phyloP scores from a whole-genome alignment of 2,329 filamentous ascomycete species.

The Penicillium decumbens region DNA sequence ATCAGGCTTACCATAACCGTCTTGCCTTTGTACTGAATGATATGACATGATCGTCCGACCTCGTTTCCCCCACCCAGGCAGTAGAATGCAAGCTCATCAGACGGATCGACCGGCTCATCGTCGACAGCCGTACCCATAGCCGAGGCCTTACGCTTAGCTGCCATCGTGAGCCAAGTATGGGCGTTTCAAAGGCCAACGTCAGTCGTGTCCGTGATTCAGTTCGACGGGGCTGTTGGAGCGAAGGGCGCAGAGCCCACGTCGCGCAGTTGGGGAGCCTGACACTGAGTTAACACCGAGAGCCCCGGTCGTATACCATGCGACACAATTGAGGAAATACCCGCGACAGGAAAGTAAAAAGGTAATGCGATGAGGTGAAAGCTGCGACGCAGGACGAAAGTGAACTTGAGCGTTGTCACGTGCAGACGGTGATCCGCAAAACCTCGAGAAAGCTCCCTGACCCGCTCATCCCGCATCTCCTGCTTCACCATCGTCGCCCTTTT shows the following conservation, averaged over 20 bases:
- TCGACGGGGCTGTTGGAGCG: background rate
- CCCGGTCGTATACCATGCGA: background rate
- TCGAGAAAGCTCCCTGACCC: constrained; percentile 20
- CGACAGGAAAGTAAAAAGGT: background rate
- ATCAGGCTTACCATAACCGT: constrained; percentile 78
- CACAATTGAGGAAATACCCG: background rate
- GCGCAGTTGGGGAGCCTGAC: background rate
- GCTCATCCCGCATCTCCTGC: constrained; percentile 14
- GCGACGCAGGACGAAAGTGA: constrained; percentile 5
- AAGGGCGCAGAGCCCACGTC: constrained; percentile 4
- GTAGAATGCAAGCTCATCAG: constrained; percentile 90
- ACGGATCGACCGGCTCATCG: constrained; percentile 85
- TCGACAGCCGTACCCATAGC: constrained; percentile 62
- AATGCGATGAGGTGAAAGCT: background rate
- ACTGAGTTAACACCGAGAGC: constrained; percentile 1
- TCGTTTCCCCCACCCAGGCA: constrained; percentile 94
- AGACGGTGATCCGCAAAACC: constrained; percentile 22
- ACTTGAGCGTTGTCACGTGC: constrained; percentile 23
- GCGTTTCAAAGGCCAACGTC: background rate
- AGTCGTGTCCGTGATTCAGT: constrained; percentile 1
- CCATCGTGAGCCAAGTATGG: constrained; percentile 54
- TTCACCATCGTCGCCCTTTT: constrained; percentile 5
- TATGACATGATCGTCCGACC: constrained; percentile 93
- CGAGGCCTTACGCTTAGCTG: constrained; percentile 84
- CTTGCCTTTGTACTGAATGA: constrained; percentile 98